Conservation (phyloP, 805 yeast species). For the Kregervanrija pseudodelftensis region DNA sequence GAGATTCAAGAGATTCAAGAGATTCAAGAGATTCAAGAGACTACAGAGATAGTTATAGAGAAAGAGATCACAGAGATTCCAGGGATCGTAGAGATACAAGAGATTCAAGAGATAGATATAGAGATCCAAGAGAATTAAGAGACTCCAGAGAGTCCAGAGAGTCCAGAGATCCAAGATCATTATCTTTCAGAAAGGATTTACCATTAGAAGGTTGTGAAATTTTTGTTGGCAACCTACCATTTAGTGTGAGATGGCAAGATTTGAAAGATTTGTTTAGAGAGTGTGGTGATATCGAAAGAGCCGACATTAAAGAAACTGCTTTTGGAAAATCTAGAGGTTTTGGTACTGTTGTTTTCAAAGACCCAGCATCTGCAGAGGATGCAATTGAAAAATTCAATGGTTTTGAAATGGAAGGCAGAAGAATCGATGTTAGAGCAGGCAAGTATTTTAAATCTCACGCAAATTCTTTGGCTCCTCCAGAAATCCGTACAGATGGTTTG, state of each 20-base stretch:
- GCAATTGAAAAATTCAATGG: slow-evolving; percentile 71
- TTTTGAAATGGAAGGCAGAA: slow-evolving; percentile 66
- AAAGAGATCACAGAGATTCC: slow-evolving; percentile 16
- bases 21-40: slow-evolving; percentile 6
- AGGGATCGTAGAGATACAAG: slow-evolving; percentile 13
- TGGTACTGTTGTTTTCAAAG: slow-evolving; percentile 70
- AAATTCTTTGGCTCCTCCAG: neutral
- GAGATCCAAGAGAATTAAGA: slow-evolving; percentile 3
- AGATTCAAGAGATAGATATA: slow-evolving; percentile 8
- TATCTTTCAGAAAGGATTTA: slow-evolving; percentile 12
- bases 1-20: slow-evolving; percentile 17
- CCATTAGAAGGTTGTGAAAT: slow-evolving; percentile 41
- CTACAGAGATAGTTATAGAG: slow-evolving; percentile 15
- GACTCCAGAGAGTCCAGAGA: slow-evolving; percentile 8
- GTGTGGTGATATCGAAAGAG: slow-evolving; percentile 73
- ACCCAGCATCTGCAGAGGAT: slow-evolving; percentile 57
- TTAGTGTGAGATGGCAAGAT: slow-evolving; percentile 74
- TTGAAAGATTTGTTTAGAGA: slow-evolving; percentile 76
- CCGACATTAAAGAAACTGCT: slow-evolving; percentile 62
- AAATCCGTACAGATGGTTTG: slow-evolving; percentile 11
- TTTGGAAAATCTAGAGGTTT: slow-evolving; percentile 79
- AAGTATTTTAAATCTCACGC: slow-evolving; percentile 16
- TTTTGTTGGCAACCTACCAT: slow-evolving; percentile 79
- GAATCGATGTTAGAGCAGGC: slow-evolving; percentile 75
- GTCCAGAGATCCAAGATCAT: slow-evolving; percentile 8